phyloP scores from a whole-genome alignment of 2,329 filamentous ascomycete species.

The Alternaria gansuensis region DNA sequence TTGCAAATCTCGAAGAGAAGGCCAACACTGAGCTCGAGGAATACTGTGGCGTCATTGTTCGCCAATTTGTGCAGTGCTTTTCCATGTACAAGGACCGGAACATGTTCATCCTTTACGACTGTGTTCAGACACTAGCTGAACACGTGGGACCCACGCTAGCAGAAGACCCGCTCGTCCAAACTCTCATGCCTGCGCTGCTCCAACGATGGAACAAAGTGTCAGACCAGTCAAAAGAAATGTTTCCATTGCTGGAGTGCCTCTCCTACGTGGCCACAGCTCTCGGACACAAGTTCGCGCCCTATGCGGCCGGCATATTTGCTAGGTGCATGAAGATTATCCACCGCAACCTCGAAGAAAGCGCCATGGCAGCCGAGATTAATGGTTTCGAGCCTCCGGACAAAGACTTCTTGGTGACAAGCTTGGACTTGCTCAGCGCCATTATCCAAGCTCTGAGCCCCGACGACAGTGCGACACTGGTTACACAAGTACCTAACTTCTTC shows the following conservation, averaged over 20 bases:
- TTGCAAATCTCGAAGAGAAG: constrained; percentile 95
- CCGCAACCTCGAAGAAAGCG: constrained; percentile 82
- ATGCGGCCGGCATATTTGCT: constrained; percentile 83
- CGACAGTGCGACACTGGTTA: constrained; percentile 79
- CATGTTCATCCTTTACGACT: constrained; percentile 99
- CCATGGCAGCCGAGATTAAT: constrained; percentile 73
- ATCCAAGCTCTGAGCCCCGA: constrained; percentile 83
- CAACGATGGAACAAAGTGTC: constrained; percentile 85
- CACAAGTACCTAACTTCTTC: constrained; percentile 82
- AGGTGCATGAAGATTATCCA: constrained; percentile 93
- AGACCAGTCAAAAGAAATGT: constrained; percentile 91
- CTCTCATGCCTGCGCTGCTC: constrained; percentile 93
- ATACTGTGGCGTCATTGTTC: constrained; percentile 88
- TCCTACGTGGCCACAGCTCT: constrained; percentile 93
- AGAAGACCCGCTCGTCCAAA: constrained; percentile 78
- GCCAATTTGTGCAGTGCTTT: constrained; percentile 92
- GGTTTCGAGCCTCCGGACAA: constrained; percentile 84
- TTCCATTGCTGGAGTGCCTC: constrained; percentile 93
- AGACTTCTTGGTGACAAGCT: constrained; percentile 93
- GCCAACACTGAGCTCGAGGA: constrained; percentile 81
- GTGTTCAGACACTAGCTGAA: constrained; percentile 95
- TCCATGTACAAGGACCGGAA: constrained; percentile 97
- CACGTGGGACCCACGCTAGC: constrained; percentile 84
- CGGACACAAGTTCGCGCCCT: constrained; percentile 81
- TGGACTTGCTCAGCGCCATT: constrained; percentile 91